Conservation (phyloP, 805 yeast genomes). For the Brettanomyces anomalus region DNA sequence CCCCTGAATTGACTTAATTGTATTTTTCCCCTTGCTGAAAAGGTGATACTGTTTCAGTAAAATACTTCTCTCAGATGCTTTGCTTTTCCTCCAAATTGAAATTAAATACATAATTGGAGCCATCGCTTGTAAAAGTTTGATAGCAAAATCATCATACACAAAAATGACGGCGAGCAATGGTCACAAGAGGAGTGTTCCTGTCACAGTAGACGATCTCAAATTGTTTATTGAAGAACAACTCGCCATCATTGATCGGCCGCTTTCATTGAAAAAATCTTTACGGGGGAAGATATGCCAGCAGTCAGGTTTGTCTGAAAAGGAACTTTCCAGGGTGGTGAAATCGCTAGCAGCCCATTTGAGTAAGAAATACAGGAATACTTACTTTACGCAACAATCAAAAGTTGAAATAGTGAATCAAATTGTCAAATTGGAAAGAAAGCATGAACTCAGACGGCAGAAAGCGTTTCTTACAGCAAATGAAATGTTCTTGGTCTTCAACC, state of each 20-base stretch:
- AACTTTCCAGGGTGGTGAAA: slow-evolving; percentile 7
- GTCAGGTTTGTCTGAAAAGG: slow-evolving; percentile 6
- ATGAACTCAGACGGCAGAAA: slow-evolving; percentile 8
- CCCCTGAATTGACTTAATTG: too few relatives aligned
- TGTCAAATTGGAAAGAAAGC: slow-evolving; percentile 15
- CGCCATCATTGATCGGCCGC: slow-evolving; percentile 11
- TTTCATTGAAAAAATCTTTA: slow-evolving; percentile 3
- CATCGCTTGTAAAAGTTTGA: too few relatives aligned
- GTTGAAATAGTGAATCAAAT: slow-evolving; percentile 23
- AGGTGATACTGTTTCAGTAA: too few relatives aligned
- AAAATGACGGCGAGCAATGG: too few relatives aligned
- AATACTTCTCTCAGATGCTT: too few relatives aligned
- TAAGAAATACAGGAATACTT: slow-evolving; percentile 13
- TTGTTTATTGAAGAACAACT: slow-evolving; percentile 18
- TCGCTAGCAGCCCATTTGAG: background rate
- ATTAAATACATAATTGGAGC: too few relatives aligned
- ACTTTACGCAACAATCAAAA: slow-evolving; percentile 23
- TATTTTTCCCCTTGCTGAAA: too few relatives aligned
- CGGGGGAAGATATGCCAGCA: slow-evolving; percentile 2
- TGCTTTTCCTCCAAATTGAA: too few relatives aligned
- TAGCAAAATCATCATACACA: too few relatives aligned
- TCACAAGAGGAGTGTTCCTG: too few relatives aligned
- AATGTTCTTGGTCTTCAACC: slow-evolving; percentile 17
- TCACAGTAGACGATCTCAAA: slow-evolving; percentile 19
- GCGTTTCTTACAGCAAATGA: slow-evolving; percentile 20